These are phyloP conservation scores for Arachis stenosperma DNA, from an alignment of 306 rosid genomes.

Conservation along the genomic window DNA sequence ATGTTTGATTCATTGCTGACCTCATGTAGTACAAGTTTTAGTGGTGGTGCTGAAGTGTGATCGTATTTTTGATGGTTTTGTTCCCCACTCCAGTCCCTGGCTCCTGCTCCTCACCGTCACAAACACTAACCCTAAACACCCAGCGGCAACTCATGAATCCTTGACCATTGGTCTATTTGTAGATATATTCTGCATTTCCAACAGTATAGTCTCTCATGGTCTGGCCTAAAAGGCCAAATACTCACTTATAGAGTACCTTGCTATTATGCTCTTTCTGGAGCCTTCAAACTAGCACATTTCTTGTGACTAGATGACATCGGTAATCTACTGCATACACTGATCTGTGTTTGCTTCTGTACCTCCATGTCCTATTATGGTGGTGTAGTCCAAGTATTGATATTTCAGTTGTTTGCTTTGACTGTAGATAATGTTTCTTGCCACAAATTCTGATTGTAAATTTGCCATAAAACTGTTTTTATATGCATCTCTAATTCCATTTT, in stretches of 20 bases:
- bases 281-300: background rate
- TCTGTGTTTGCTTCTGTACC: background rate
- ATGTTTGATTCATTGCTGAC: background rate
- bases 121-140: background rate
- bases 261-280: background rate
- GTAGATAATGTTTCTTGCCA: no score
- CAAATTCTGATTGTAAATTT: no score
- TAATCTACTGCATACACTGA: background rate
- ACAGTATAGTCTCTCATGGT: background rate
- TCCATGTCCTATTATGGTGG: background rate
- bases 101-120: background rate
- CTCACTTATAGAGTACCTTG: background rate
- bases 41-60: background rate
- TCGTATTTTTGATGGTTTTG: background rate
- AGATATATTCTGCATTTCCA: background rate
- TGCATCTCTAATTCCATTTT: no score
- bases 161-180: background rate
- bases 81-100: background rate
- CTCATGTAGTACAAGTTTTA: background rate
- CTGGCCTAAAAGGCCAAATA: background rate
- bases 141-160: background rate
- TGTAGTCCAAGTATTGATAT: no score
- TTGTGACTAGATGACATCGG: background rate
- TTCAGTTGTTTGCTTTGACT: no score
- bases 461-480: no score